Evolutionary conservation across 257 asterid species (phyloP).

Genomic region (Petunia axillaris): DNA sequence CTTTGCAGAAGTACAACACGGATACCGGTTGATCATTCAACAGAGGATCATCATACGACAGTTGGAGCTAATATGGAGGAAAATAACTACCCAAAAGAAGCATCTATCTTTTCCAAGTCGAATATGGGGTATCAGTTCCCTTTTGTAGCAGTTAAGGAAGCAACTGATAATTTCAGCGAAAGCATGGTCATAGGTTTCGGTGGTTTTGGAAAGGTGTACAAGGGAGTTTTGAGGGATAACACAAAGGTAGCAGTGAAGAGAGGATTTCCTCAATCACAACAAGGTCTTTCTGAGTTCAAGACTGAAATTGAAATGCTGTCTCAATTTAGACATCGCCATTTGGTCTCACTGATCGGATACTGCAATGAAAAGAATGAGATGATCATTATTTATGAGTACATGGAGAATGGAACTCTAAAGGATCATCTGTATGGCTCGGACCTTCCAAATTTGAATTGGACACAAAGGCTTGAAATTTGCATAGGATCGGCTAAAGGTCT

Average conservation of each 20-base stretch:
- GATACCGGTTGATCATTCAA: slow-evolving; percentile 26
- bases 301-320: slow-evolving; percentile 52
- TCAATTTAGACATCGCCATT: slow-evolving; percentile 49
- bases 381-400: slow-evolving; percentile 52
- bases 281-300: slow-evolving; percentile 43
- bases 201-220: slow-evolving; percentile 53
- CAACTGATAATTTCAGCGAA: slow-evolving; percentile 45
- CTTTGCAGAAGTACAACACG: slow-evolving; percentile 31
- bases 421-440: slow-evolving; percentile 39
- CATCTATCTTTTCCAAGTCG: slow-evolving; percentile 31
- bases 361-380: slow-evolving; percentile 45
- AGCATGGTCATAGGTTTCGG: slow-evolving; percentile 43
- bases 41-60: slow-evolving; percentile 23
- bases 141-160: slow-evolving; percentile 42
- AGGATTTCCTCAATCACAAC: slow-evolving; percentile 37
- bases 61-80: slow-evolving; percentile 18
- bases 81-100: slow-evolving; percentile 20
- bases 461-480: slow-evolving; percentile 49
- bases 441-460: slow-evolving; percentile 42
- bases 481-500: slow-evolving; percentile 55
- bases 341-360: slow-evolving; percentile 50
- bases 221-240: slow-evolving; percentile 42
- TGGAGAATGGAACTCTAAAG: slow-evolving; percentile 50
- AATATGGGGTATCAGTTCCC: slow-evolving; percentile 46
- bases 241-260: slow-evolving; percentile 49